A percentile compares a stretch with the other conserved stretches of the same genome.
phyloP scores from a whole-genome alignment of 306 rosid species.

The Coriaria nepalensis region DNA sequence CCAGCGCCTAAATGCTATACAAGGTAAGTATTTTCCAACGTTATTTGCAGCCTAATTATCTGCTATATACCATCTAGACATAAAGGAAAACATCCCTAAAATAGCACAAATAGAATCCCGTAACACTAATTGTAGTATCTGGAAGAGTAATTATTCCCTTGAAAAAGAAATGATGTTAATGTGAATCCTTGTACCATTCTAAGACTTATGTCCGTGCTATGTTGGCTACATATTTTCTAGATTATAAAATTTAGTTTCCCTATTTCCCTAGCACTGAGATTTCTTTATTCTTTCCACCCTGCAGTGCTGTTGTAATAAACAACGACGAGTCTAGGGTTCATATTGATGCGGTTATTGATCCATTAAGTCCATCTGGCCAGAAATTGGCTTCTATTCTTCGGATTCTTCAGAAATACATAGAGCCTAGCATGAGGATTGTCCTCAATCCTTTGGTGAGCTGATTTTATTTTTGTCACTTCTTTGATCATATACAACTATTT shows the following conservation, averaged over 20 bases:
- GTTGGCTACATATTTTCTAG: neutral
- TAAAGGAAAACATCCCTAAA: too few species aligned
- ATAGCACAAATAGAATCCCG: too few species aligned
- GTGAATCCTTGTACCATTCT: too few species aligned
- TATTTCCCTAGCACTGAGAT: slow-evolving; percentile 8
- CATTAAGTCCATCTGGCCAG: slow-evolving; percentile 85
- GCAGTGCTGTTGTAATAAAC: slow-evolving; percentile 73
- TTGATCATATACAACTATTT: neutral
- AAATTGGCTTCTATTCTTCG: slow-evolving; percentile 80
- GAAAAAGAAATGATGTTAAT: too few species aligned
- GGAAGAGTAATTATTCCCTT: too few species aligned
- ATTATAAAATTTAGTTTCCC: slow-evolving; percentile 13
- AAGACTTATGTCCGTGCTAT: too few species aligned
- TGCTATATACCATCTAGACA: too few species aligned
- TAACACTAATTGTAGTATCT: neutral
- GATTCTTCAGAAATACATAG: slow-evolving; percentile 60
- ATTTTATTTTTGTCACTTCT: slow-evolving; percentile 8
- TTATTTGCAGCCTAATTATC: too few species aligned
- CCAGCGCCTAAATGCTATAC: too few species aligned
- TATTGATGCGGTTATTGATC: slow-evolving; percentile 90
- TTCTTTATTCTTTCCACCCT: slow-evolving; percentile 17
- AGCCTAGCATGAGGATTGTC: slow-evolving; percentile 94
- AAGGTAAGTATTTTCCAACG: too few species aligned
- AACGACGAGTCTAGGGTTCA: slow-evolving; percentile 68
- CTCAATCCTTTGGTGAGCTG: slow-evolving; percentile 85